Evolutionary conservation across 2,329 filamentous ascomycete genomes (phyloP).

Genomic region (Furcasterigmium furcatum): DNA sequence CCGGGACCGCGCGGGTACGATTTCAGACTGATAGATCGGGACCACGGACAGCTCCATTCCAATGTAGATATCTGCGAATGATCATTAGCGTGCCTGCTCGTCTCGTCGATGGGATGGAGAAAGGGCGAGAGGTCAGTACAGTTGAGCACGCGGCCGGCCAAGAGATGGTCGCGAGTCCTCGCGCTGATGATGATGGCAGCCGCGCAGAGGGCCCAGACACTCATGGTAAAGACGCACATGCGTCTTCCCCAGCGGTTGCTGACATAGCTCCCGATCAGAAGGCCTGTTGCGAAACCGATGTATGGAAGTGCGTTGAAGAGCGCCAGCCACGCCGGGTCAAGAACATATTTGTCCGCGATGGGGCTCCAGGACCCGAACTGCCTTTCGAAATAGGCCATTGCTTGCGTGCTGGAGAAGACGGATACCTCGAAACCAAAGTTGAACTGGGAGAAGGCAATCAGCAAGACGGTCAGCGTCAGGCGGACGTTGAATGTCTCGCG

Average conservation of each 20-base stretch:
- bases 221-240: slow-evolving; percentile 31
- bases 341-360: slow-evolving; percentile 14
- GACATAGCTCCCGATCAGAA: slow-evolving; percentile 22
- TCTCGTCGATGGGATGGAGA: no score
- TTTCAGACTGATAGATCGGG: slow-evolving; percentile 29
- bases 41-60: slow-evolving; percentile 35
- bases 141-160: slow-evolving; percentile 22
- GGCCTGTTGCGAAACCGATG: slow-evolving; percentile 24
- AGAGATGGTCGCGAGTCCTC: slow-evolving; percentile 21
- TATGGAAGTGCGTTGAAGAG: slow-evolving; percentile 28
- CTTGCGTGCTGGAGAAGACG: slow-evolving; percentile 29
- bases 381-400: slow-evolving; percentile 28
- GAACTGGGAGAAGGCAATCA: slow-evolving; percentile 30
- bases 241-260: slow-evolving; percentile 25
- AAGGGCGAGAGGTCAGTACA: background rate
- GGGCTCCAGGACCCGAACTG: slow-evolving; percentile 25
- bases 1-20: slow-evolving; percentile 21
- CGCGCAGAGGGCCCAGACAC: slow-evolving; percentile 24
- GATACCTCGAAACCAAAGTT: slow-evolving; percentile 36
- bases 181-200: slow-evolving; percentile 28
- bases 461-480: slow-evolving; percentile 10
- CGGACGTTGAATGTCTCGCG: slow-evolving; percentile 9
- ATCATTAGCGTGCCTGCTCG: background rate
- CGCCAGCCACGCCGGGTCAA: slow-evolving; percentile 26
- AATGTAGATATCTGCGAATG: slow-evolving; percentile 32